Percentiles rank a stretch among this genome's conserved stretches.
These are phyloP conservation scores for Periglandula ipomoeae DNA, from an alignment of 2,329 filamentous ascomycete species.

Conservation along the genomic window DNA sequence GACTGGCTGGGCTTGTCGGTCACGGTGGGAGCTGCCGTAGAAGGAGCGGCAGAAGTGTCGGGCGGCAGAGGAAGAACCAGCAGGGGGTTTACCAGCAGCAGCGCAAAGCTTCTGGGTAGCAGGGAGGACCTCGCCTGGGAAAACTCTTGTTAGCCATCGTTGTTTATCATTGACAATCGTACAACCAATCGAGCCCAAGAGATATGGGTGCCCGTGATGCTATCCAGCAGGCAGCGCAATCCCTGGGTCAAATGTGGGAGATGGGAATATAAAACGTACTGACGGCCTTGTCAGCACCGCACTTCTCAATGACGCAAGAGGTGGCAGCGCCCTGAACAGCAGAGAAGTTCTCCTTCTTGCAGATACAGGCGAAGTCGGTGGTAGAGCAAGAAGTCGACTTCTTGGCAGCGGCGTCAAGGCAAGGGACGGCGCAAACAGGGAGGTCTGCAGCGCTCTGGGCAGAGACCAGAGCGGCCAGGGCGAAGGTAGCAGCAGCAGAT, in stretches of 20 bases:
- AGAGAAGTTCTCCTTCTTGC: conserved; percentile 20
- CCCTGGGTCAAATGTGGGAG: neutral
- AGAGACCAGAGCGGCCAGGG: conserved; percentile 24
- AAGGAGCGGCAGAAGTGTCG: conserved; percentile 5
- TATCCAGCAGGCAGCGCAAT: neutral
- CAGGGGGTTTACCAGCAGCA: conserved; percentile 7
- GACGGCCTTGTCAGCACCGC: conserved; percentile 27
- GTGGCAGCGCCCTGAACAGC: conserved; percentile 23
- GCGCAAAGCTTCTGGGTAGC: conserved; percentile 26
- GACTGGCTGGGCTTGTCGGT: conserved; percentile 8
- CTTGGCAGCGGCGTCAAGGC: conserved; percentile 24
- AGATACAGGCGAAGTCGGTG: conserved; percentile 26
- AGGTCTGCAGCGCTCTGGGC: conserved; percentile 26
- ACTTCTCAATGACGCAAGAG: conserved; percentile 25
- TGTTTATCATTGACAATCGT: neutral
- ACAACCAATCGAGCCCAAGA: too few relatives aligned
- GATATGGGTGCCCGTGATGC: too few relatives aligned
- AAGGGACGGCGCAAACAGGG: conserved; percentile 28
- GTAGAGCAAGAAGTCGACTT: conserved; percentile 21
- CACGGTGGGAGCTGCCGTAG: conserved; percentile 7
- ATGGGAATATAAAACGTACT: conserved; percentile 20
- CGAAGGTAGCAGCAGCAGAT: conserved; percentile 22
- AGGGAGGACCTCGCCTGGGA: conserved; percentile 29
- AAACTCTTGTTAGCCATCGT: conserved; percentile 7
- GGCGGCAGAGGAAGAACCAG: conserved; percentile 6